Evolutionary conservation across 768 basidiomycete genomes (phyloP).

Genomic region (Trametes maxima): DNA sequence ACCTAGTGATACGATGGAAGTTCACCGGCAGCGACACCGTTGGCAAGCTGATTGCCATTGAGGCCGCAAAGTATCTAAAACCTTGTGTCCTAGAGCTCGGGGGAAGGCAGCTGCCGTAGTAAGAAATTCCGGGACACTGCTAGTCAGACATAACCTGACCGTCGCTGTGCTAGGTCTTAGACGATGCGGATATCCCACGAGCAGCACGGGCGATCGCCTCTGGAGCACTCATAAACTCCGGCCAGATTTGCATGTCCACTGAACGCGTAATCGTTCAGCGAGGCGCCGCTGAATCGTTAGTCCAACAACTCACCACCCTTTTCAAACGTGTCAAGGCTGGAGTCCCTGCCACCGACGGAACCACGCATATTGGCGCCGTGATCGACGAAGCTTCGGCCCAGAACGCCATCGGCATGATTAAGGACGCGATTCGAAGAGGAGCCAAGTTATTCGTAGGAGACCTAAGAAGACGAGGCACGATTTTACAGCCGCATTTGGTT

Average conservation of each 20-base stretch:
- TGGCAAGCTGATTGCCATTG: conserved; percentile 53
- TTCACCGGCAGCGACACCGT: conserved; percentile 61
- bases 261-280: conserved; percentile 57
- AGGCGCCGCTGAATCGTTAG: conserved; percentile 40
- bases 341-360: conserved; percentile 34
- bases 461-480: conserved; percentile 38
- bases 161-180: conserved; percentile 41
- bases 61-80: conserved; percentile 58
- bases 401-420: conserved; percentile 45
- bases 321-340: conserved; percentile 43
- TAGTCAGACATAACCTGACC: not conserved
- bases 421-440: conserved; percentile 46
- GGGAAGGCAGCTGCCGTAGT: conserved; percentile 59
- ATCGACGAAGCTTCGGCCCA: conserved; percentile 49
- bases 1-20: conserved; percentile 27
- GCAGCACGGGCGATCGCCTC: conserved; percentile 53
- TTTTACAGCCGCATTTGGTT: conserved; percentile 55
- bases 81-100: conserved; percentile 59
- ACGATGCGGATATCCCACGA: conserved; percentile 54
- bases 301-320: conserved; percentile 38
- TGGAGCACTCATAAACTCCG: conserved; percentile 49
- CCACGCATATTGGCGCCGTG: conserved; percentile 39
- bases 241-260: conserved; percentile 62
- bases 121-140: conserved; percentile 19
- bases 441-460: conserved; percentile 51